These are phyloP conservation scores for Schoenoplectus triqueter DNA, from an alignment of 202 grass and related monocot species.

Conservation along the genomic window DNA sequence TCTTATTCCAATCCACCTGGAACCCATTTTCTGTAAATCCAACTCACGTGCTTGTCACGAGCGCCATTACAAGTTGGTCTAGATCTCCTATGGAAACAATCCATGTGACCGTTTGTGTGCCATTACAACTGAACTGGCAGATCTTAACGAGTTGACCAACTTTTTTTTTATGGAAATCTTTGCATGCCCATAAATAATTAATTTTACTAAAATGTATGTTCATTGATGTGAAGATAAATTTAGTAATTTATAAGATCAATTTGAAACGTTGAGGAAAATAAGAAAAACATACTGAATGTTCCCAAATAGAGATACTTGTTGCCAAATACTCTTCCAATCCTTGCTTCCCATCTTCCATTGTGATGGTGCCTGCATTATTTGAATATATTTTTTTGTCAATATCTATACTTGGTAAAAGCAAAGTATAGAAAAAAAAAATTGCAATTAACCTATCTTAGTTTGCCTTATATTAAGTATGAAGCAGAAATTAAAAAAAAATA, in stretches of 20 bases:
- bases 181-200: too few species aligned
- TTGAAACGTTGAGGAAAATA: neutral
- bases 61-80: neutral
- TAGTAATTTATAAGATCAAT: too few species aligned
- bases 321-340: conserved; percentile 77
- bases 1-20: conserved; percentile 32
- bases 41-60: conserved; percentile 33
- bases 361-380: conserved; percentile 76
- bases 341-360: conserved; percentile 90
- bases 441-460: conserved; percentile 18
- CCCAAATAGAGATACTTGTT: conserved; percentile 94
- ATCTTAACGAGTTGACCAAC: too few species aligned
- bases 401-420: neutral
- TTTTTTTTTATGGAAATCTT: too few species aligned
- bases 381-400: neutral
- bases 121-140: neutral
- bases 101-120: neutral
- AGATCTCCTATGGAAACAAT: neutral
- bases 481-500: neutral
- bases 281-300: conserved; percentile 65
- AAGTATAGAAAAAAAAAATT: neutral
- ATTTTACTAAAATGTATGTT: too few species aligned
- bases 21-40: conserved; percentile 24
- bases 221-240: too few species aligned
- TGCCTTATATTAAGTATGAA: neutral